phyloP scores from a whole-genome alignment of 2,329 filamentous ascomycete species.

The Paraphaeosphaeria sporulosa region DNA sequence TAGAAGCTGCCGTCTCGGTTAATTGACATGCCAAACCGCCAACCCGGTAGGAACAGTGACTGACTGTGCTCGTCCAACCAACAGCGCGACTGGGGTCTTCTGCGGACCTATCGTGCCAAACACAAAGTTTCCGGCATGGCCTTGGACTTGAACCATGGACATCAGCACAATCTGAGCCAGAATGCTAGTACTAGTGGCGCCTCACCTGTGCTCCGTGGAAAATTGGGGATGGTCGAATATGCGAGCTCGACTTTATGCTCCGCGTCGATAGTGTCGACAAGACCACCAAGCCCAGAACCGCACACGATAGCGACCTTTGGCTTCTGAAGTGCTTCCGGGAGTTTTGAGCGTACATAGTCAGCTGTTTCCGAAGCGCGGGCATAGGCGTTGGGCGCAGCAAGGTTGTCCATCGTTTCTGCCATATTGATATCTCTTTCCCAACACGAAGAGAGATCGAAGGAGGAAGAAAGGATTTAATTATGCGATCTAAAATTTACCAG shows the following conservation, averaged over 20 bases:
- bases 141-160: slow-evolving; percentile 52
- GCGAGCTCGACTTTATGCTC: slow-evolving; percentile 61
- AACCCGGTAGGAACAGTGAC: slow-evolving; percentile 36
- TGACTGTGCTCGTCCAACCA: slow-evolving; percentile 71
- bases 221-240: slow-evolving; percentile 68
- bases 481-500: not conserved
- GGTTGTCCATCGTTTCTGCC: slow-evolving; percentile 29
- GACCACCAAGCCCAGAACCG: slow-evolving; percentile 68
- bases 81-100: slow-evolving; percentile 65
- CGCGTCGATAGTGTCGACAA: slow-evolving; percentile 63
- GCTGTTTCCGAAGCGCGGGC: slow-evolving; percentile 59
- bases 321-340: slow-evolving; percentile 59
- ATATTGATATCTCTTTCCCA: slow-evolving; percentile 16
- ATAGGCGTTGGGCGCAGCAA: slow-evolving; percentile 48
- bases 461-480: not conserved
- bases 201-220: slow-evolving; percentile 67
- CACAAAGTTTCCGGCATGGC: slow-evolving; percentile 71
- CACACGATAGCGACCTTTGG: slow-evolving; percentile 70
- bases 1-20: slow-evolving; percentile 62
- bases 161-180: slow-evolving; percentile 12
- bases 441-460: not conserved
- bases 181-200: slow-evolving; percentile 29
- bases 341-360: slow-evolving; percentile 56
- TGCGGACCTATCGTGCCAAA: slow-evolving; percentile 65
- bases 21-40: slow-evolving; percentile 18